phyloP scores from a whole-genome alignment of 106 monocot genomes.

The Agapanthus africanus region DNA sequence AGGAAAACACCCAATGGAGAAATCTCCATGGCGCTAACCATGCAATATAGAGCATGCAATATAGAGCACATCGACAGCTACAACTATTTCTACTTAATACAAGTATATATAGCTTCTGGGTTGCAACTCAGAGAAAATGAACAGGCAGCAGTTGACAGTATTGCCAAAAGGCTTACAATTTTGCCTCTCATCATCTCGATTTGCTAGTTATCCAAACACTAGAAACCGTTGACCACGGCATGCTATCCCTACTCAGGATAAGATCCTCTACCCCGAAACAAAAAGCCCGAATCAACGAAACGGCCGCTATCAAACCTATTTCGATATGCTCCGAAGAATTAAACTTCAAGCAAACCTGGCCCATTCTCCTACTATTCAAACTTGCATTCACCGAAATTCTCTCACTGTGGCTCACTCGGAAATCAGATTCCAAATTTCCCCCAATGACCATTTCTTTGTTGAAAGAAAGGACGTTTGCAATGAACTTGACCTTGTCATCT shows the following conservation, averaged over 20 bases:
- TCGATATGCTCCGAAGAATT: constrained; percentile 51
- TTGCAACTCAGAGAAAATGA: too few species aligned
- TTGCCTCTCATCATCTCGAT: too few species aligned
- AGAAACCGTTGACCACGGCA: too few species aligned
- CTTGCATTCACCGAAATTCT: constrained; percentile 60
- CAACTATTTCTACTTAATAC: too few species aligned
- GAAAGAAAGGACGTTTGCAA: constrained; percentile 40
- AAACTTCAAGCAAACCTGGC: constrained; percentile 48
- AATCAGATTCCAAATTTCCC: constrained; percentile 58
- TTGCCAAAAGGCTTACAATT: too few species aligned
- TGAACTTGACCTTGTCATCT: constrained; percentile 53
- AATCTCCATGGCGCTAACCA: too few species aligned
- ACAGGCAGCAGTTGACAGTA: too few species aligned
- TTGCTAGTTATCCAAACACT: too few species aligned
- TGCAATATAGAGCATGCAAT: too few species aligned
- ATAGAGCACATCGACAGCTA: too few species aligned
- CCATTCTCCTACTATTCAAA: constrained; percentile 60
- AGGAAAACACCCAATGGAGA: too few species aligned
- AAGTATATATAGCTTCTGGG: too few species aligned
- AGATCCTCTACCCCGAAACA: constrained; percentile 26
- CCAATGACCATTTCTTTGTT: constrained; percentile 67
- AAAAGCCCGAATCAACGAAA: constrained; percentile 36
- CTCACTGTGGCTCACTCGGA: constrained; percentile 31
- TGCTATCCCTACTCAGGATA: not conserved
- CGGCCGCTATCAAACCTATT: constrained; percentile 41